Conservation (phyloP, 2,329 filamentous ascomycete species). For the Aspergillus texensis region DNA sequence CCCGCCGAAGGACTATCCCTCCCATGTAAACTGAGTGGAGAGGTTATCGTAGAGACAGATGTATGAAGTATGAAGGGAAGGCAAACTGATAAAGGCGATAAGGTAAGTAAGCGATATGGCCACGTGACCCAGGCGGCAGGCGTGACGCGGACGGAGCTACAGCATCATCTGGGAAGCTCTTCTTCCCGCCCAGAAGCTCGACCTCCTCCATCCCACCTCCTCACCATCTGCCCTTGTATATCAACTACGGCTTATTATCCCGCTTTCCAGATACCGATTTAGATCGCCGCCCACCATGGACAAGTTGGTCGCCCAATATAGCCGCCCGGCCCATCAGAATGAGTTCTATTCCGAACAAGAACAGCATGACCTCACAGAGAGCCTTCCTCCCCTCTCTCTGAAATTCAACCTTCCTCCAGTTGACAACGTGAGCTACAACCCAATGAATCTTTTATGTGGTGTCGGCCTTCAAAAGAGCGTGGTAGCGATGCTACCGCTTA, state of each 20-base stretch:
- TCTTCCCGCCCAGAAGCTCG: constrained; percentile 1
- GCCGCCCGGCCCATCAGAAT: constrained; percentile 72
- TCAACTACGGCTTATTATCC: background rate
- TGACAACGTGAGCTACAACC: constrained; percentile 68
- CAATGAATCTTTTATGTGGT: constrained; percentile 7
- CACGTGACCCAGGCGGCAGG: constrained; percentile 39
- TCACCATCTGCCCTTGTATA: background rate
- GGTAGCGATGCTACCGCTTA: background rate
- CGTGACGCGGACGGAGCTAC: constrained; percentile 37
- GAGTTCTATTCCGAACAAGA: constrained; percentile 74
- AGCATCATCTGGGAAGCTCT: constrained; percentile 24
- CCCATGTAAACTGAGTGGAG: too few relatives aligned
- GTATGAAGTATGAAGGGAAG: background rate
- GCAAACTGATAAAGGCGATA: background rate
- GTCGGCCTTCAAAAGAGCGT: background rate
- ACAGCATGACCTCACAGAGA: constrained; percentile 71
- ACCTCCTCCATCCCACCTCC: background rate
- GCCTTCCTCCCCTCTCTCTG: constrained; percentile 76
- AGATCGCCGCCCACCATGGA: constrained; percentile 66
- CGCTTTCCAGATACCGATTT: background rate
- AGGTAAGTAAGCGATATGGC: background rate
- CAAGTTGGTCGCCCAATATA: constrained; percentile 89
- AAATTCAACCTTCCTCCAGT: constrained; percentile 95
- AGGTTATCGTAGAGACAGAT: background rate
- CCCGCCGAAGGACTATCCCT: background rate